Base-by-base conservation (phyloP, 208 protist genomes). In the Trypanosoma grayi region DNA sequence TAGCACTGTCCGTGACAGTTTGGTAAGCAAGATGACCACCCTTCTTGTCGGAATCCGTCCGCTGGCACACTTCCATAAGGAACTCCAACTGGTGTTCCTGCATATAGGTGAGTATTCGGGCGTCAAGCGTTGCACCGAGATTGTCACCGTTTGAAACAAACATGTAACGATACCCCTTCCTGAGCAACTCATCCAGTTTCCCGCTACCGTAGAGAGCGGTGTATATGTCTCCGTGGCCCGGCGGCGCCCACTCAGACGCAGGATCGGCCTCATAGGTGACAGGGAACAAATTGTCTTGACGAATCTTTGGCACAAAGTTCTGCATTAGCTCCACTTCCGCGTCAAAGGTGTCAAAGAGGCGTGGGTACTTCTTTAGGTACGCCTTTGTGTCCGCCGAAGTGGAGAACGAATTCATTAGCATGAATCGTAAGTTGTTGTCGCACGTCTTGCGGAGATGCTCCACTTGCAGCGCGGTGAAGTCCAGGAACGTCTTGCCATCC, bases 131-230 rank as follows among this genome's bases (percentile, higher is more conserved):
- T 3, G 92, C 93, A 45, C 98, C 98, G 16, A 99, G 87, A 89
- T 99, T 99, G 89, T 99, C 99, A 53, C 95, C 83, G 85, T 99
- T 99, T 59, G 95, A 98, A 18, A 99, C 88, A 66, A 99, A 99
- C 60, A 99, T 83, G 71, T 98, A 98, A 55, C 97, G 81, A 66
- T 94, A 97, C 31, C 98, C 98, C 56, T 89, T 69, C 8, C 70
- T 16, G 11, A 92, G 27, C 16, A 98, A 76, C 5, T 79, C 57
- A 36, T 97, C 67, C 41, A 97, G 77, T 74, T 85, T 93, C 46
- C 97, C 97, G 50, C 81, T 92, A 43, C 89, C 83, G 50, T 94
- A 81, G 11, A 99, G 81, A 9, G 94, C 83, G 13, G 82, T 89
- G 79, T 98, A 99, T 30, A 99, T 70, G 70, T 99, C 98, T 20